Base-by-base conservation (phyloP, 2,329 filamentous ascomycete species). In the Penicillium sp. region DNA sequence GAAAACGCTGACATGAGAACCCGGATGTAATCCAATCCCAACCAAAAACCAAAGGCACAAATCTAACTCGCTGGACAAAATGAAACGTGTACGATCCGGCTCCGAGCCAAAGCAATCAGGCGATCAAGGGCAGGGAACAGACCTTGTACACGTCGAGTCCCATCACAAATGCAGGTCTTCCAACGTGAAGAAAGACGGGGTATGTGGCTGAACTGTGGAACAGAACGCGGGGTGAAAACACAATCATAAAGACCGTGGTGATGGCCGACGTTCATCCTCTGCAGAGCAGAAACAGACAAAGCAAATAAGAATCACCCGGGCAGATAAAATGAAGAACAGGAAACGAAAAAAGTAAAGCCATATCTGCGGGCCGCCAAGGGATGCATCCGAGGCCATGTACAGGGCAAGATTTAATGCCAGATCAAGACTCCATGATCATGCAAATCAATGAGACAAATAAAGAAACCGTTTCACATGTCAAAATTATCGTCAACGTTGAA, bases 401-500 rank as follows among this genome's bases (percentile, higher is more conserved):
- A 68, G 54, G 54, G 60, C 53, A 54, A 57, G 47, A 62, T 63
- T 60, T 62, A 38, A 66, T 67, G 61, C 64, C 65, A 60, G 65
- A 66, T 63, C 65, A 66, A 62, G 67, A 72, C 67, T 69, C 68
- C 67, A 66, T 61, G 58, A 65, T 66, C 67, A 70, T 70, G 67
- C 67, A 69, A 51, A 54, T 46, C 38, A 33, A 54, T 55, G 47
- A 48, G 40, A 54, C 59, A 53, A 64, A 40, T 41, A 46, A 38
- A 38, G 45, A 38, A 51, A 46, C 44, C 65, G 64, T 69, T 60
- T 74, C 70, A 75, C 69, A 75, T 74, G 62, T 74, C 72, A 68
- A 75, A 74, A 58, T 74, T 69, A 54, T 73, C 70, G 55, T 73
- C 71, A 67, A 73, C 71, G 55, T 72, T 71, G 60, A 75, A 75